These are phyloP conservation scores for Plenodomus lindquistii DNA, from an alignment of 2,329 filamentous ascomycete species.

Conservation along the genomic window DNA sequence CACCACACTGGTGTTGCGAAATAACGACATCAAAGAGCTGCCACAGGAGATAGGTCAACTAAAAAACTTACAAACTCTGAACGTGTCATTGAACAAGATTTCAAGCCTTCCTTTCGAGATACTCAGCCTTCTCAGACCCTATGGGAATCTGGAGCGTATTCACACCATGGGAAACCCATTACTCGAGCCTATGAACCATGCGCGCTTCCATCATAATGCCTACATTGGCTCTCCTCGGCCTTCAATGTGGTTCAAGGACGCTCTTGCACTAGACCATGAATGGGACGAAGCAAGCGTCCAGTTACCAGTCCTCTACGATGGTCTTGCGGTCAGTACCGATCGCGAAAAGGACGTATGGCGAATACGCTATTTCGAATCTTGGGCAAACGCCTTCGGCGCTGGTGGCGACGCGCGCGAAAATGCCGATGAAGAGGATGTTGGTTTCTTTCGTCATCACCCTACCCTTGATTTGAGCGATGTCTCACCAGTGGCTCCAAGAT, in stretches of 20 bases:
- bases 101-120: slow-evolving; percentile 32
- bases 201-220: slow-evolving; percentile 2
- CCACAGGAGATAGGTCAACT: slow-evolving; percentile 31
- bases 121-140: slow-evolving; percentile 17
- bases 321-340: slow-evolving; percentile 8
- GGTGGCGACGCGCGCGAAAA: slow-evolving; percentile 1
- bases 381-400: slow-evolving; percentile 10
- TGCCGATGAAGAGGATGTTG: slow-evolving; percentile 1
- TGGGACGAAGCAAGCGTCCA: slow-evolving; percentile 6
- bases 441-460: slow-evolving; percentile 17
- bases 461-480: background rate
- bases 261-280: slow-evolving; percentile 1
- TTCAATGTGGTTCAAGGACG: background rate
- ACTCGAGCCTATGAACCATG: slow-evolving; percentile 10
- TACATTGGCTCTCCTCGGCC: background rate
- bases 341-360: slow-evolving; percentile 17
- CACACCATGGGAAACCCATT: slow-evolving; percentile 22
- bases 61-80: slow-evolving; percentile 19
- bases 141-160: slow-evolving; percentile 17
- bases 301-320: slow-evolving; percentile 8
- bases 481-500: slow-evolving; percentile 6
- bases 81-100: slow-evolving; percentile 30
- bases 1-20: slow-evolving; percentile 25
- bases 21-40: slow-evolving; percentile 32
- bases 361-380: slow-evolving; percentile 20